phyloP scores from a whole-genome alignment of 305 asterid species.

The Ilex paraguariensis region DNA sequence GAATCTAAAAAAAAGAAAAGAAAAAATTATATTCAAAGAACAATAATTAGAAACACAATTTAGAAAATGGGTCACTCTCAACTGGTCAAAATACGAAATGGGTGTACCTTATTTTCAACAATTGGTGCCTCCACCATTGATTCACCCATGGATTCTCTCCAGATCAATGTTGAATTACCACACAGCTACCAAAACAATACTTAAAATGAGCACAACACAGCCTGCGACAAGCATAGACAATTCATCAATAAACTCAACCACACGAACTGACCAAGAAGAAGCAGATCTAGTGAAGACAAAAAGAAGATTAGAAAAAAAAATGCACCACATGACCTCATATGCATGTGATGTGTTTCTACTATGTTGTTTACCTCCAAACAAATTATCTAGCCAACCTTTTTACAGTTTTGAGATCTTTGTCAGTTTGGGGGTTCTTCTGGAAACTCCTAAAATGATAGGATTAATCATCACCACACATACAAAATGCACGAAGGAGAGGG shows the following conservation, averaged over 20 bases:
- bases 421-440: constrained; percentile 34
- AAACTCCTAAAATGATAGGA: constrained; percentile 34
- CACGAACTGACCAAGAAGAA: constrained; percentile 24
- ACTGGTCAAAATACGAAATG: constrained; percentile 15
- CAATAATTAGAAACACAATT: constrained; percentile 7
- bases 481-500: constrained; percentile 15
- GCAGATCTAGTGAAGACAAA: constrained; percentile 25
- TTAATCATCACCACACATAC: constrained; percentile 36
- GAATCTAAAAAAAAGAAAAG: constrained; percentile 9
- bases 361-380: constrained; percentile 12
- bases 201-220: constrained; percentile 11
- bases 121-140: constrained; percentile 36
- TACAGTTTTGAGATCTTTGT: constrained; percentile 20
- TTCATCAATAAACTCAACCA: constrained; percentile 30
- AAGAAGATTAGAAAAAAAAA: constrained; percentile 21
- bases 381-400: constrained; percentile 24
- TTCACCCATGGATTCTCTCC: constrained; percentile 38
- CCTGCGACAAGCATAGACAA: constrained; percentile 33
- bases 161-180: constrained; percentile 3
- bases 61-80: constrained; percentile 12
- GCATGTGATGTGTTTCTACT: constrained; percentile 45
- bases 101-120: constrained; percentile 39
- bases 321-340: constrained; percentile 23
- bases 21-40: constrained; percentile 8
- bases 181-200: constrained; percentile 21